Conservation (phyloP, 768 basidiomycete genomes). For the Xerocomus brunneocitrinus region DNA sequence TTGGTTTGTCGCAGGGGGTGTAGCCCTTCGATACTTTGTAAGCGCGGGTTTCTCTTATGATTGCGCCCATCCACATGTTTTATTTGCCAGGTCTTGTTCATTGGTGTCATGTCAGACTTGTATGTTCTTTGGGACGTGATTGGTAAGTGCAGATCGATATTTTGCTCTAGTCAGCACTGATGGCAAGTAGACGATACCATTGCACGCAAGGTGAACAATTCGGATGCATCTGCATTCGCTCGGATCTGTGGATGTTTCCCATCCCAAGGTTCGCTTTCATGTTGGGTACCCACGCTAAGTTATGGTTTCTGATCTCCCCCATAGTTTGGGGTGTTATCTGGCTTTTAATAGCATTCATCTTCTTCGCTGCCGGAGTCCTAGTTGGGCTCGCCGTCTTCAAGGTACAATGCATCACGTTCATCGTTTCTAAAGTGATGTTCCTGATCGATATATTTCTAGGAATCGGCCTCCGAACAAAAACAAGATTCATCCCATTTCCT, state of each 20-base stretch:
- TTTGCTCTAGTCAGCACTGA: not conserved
- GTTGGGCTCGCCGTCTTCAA: constrained; percentile 82
- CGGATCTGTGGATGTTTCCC: constrained; percentile 82
- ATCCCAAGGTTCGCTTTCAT: constrained; percentile 53
- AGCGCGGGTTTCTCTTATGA: constrained; percentile 13
- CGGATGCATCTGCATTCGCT: constrained; percentile 84
- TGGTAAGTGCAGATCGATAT: constrained; percentile 39
- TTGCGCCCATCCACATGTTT: not conserved
- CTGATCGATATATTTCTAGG: constrained; percentile 31
- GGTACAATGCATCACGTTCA: constrained; percentile 35
- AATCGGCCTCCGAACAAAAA: constrained; percentile 56
- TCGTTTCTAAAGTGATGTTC: not conserved
- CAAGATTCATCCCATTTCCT: constrained; percentile 52
- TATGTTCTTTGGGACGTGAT: constrained; percentile 88
- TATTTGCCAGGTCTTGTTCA: constrained; percentile 59
- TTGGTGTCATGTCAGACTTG: constrained; percentile 84
- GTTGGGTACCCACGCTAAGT: not conserved
- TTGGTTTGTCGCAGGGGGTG: constrained; percentile 76
- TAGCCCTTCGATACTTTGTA: constrained; percentile 76
- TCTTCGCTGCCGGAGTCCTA: constrained; percentile 71
- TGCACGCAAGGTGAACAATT: constrained; percentile 77
- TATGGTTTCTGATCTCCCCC: constrained; percentile 3
- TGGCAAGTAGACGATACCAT: constrained; percentile 67
- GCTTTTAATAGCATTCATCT: constrained; percentile 69
- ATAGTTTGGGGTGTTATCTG: constrained; percentile 88